Evolutionary conservation across 2,329 filamentous ascomycete genomes (phyloP).

Genomic region (Basipetospora chlamydospora): DNA sequence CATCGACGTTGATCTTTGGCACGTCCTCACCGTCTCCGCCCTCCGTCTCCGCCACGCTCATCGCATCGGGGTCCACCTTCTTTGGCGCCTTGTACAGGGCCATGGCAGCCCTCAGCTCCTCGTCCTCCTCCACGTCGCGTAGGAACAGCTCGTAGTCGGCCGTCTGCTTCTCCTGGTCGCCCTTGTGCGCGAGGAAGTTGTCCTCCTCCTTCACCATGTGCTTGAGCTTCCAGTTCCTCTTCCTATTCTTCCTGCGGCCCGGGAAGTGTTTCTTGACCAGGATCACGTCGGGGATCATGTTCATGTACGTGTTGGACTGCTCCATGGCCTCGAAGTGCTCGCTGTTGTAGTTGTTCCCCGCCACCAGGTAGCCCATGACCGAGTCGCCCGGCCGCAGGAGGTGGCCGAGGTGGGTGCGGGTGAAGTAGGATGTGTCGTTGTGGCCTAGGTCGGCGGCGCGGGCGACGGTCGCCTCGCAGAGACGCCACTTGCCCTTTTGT

Average conservation of each 20-base stretch:
- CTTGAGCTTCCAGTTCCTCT: conserved; percentile 85
- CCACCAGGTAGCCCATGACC: conserved; percentile 85
- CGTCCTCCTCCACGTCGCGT: conserved; percentile 89
- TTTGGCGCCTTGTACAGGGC: conserved; percentile 64
- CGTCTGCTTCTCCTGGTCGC: conserved; percentile 66
- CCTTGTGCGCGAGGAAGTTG: conserved; percentile 71
- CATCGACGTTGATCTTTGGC: conserved; percentile 62
- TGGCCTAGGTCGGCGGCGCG: conserved; percentile 72
- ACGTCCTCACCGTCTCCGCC: conserved; percentile 49
- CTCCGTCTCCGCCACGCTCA: conserved; percentile 52
- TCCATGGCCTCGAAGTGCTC: conserved; percentile 72
- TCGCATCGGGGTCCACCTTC: conserved; percentile 42
- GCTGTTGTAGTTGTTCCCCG: conserved; percentile 87
- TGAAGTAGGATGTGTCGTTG: conserved; percentile 81
- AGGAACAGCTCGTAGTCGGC: conserved; percentile 95
- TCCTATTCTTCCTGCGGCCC: conserved; percentile 57
- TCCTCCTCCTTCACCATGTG: conserved; percentile 84
- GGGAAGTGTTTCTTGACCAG: conserved; percentile 96
- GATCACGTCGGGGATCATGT: conserved; percentile 77
- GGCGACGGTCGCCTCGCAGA: conserved; percentile 80
- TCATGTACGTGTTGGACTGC: conserved; percentile 57
- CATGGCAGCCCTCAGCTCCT: conserved; percentile 70
- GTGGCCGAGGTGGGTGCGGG: conserved; percentile 75
- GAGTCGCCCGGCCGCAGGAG: conserved; percentile 82
- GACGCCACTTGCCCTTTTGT: conserved; percentile 65